Evolutionary conservation across 805 yeast genomes (phyloP).

Genomic region (Lipomyces mesembrius): DNA sequence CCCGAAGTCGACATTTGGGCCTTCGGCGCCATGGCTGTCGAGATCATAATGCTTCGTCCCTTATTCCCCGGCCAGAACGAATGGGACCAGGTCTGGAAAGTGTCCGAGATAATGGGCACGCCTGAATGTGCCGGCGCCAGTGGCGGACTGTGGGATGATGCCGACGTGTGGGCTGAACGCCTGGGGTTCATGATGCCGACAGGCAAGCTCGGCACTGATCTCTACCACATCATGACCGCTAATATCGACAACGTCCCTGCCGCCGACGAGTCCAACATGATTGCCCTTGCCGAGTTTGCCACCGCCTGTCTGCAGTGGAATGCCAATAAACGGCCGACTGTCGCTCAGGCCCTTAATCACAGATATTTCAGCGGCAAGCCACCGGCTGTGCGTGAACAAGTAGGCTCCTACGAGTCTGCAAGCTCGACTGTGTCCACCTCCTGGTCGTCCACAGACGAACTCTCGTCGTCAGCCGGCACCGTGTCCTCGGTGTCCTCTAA

Average conservation of each 20-base stretch:
- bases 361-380: constrained; percentile 22
- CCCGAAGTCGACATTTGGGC: constrained; percentile 92
- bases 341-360: constrained; percentile 30
- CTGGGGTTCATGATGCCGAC: constrained; percentile 63
- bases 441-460: neutral
- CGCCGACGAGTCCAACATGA: constrained; percentile 4
- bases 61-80: constrained; percentile 83
- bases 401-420: neutral
- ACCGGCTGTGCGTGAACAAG: neutral
- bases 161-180: constrained; percentile 55
- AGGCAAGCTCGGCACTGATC: constrained; percentile 9
- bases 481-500: neutral
- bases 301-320: constrained; percentile 71
- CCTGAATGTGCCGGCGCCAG: constrained; percentile 54
- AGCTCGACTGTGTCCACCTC: neutral
- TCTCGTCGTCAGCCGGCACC: neutral
- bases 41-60: constrained; percentile 74
- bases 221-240: constrained; percentile 12
- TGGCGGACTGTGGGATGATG: constrained; percentile 80
- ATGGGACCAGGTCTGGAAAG: constrained; percentile 74
- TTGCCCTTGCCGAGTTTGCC: constrained; percentile 21
- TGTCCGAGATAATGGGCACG: constrained; percentile 71
- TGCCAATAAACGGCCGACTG: constrained; percentile 52
- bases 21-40: constrained; percentile 87
- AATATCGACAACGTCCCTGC: neutral